Percentiles rank a stretch among this genome's conserved stretches.
These are phyloP conservation scores for Rubroboletus satanas DNA, from an alignment of 768 basidiomycete species.

Conservation along the genomic window DNA sequence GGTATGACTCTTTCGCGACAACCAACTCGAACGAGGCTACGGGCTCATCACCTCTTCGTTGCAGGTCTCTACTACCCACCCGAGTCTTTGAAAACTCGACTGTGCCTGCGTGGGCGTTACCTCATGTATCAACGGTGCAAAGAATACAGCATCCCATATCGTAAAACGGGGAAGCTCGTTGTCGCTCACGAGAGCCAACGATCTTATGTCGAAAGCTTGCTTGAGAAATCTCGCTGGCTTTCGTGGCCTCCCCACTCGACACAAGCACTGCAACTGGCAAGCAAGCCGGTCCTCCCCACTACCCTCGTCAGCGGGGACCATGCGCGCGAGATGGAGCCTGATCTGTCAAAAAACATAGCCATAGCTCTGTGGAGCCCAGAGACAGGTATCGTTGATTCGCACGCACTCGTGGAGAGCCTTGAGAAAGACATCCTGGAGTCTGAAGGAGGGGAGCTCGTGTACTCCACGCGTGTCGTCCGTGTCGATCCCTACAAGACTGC, in stretches of 20 bases:
- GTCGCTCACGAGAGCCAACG: conserved; percentile 70
- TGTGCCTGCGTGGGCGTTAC: conserved; percentile 84
- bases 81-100: conserved; percentile 75
- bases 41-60: neutral
- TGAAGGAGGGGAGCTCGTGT: conserved; percentile 65
- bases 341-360: conserved; percentile 65
- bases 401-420: conserved; percentile 75
- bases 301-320: conserved; percentile 63
- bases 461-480: conserved; percentile 79
- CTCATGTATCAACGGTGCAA: conserved; percentile 78
- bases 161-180: conserved; percentile 84
- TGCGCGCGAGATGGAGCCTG: conserved; percentile 75
- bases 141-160: conserved; percentile 56
- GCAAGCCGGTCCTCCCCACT: conserved; percentile 51
- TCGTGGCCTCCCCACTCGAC: conserved; percentile 45
- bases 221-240: conserved; percentile 56
- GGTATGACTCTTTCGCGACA: conserved; percentile 38
- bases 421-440: conserved; percentile 78
- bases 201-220: conserved; percentile 66
- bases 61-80: conserved; percentile 82
- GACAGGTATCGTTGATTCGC: conserved; percentile 90
- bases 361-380: conserved; percentile 78
- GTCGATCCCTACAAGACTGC: conserved; percentile 59
- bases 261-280: conserved; percentile 10
- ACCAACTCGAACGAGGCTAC: neutral